Percentiles rank a stretch among this genome's conserved stretches.
phyloP scores from a whole-genome alignment of 768 basidiomycete genomes.

The Suillus discolor region DNA sequence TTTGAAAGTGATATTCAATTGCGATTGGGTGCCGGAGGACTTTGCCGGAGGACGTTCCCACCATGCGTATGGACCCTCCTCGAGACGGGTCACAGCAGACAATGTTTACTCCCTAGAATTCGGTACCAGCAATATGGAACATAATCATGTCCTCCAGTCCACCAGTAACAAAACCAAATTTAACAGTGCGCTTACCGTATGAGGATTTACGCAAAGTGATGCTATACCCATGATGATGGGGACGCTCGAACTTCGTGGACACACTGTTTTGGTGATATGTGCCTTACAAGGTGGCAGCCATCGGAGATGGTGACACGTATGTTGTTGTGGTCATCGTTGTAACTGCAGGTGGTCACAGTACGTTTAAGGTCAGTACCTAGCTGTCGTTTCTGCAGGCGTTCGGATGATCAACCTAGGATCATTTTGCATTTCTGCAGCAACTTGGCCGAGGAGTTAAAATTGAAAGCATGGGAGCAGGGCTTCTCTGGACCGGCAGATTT shows the following conservation, averaged over 20 bases:
- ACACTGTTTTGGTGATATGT: no score
- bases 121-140: no score
- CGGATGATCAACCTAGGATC: slow-evolving; percentile 85
- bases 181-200: no score
- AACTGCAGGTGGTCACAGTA: slow-evolving; percentile 86
- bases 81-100: neutral
- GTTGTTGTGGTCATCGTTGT: neutral
- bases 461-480: slow-evolving; percentile 85
- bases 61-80: no score
- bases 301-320: neutral
- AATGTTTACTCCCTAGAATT: no score
- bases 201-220: no score
- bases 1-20: neutral
- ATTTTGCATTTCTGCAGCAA: neutral
- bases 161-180: no score
- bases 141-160: no score
- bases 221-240: neutral
- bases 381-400: slow-evolving; percentile 90
- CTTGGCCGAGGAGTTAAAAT: neutral
- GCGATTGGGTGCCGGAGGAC: no score
- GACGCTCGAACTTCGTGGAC: neutral
- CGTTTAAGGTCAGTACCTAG: slow-evolving; percentile 96
- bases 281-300: neutral
- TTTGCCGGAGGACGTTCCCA: no score
- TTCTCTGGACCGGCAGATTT: slow-evolving; percentile 95